These are phyloP conservation scores for Aspergillus quadricinctus DNA, from an alignment of 2,329 filamentous ascomycete species.

Conservation along the genomic window DNA sequence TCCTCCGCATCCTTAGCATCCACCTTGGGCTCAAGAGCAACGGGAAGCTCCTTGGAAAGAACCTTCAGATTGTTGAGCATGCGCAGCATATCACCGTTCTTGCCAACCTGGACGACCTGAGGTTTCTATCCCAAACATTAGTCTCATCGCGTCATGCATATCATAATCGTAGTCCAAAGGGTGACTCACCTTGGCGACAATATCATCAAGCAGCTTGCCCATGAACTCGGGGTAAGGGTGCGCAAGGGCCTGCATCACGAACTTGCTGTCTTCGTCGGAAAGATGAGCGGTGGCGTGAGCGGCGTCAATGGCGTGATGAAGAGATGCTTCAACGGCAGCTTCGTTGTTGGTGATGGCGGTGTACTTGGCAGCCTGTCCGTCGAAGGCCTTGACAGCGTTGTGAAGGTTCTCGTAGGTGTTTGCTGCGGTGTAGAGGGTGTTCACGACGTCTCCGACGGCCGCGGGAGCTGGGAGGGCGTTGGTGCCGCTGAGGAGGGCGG, in stretches of 20 bases:
- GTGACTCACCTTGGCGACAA: not conserved
- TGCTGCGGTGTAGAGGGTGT: not conserved
- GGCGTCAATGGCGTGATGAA: not conserved
- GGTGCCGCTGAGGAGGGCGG: not conserved
- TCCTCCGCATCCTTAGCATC: not conserved
- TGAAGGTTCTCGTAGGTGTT: not conserved
- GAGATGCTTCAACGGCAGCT: not conserved
- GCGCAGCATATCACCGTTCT: not conserved
- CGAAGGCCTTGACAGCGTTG: not conserved
- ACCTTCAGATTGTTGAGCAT: not conserved
- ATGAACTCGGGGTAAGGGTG: not conserved
- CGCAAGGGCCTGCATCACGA: not conserved
- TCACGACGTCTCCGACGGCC: not conserved
- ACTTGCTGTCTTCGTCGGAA: not conserved
- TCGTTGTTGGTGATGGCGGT: not conserved
- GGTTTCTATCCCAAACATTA: not conserved
- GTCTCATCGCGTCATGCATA: not conserved
- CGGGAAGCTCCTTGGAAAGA: not conserved
- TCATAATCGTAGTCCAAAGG: not conserved
- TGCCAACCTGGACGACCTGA: not conserved
- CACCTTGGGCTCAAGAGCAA: not conserved
- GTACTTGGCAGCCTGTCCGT: not conserved
- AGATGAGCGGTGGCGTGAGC: not conserved
- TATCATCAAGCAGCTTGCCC: not conserved
- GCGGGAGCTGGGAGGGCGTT: not conserved